Conservation (phyloP, 441 rosid species). For the Populus hybrid region DNA sequence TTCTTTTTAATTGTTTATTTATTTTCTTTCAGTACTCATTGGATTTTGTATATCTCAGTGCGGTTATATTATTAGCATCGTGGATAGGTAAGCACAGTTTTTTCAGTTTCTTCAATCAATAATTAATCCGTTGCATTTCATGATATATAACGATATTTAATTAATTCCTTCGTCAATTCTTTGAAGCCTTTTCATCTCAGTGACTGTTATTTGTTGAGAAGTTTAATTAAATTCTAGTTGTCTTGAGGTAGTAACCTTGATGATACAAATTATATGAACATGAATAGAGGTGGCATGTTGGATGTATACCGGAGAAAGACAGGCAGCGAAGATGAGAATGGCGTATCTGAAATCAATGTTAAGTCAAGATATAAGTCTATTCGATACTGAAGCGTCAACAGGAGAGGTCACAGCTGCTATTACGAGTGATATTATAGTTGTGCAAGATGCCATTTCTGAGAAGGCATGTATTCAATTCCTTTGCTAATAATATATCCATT, state of each 20-base stretch:
- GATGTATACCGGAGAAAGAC: slow-evolving; percentile 96
- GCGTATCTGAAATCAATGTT: slow-evolving; percentile 81
- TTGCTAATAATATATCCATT: not conserved
- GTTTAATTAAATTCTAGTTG: not conserved
- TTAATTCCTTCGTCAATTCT: too few relatives aligned
- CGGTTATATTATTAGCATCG: slow-evolving; percentile 84
- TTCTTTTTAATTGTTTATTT: not conserved
- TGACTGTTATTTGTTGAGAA: too few relatives aligned
- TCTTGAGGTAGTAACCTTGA: not conserved
- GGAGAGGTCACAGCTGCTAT: slow-evolving; percentile 89
- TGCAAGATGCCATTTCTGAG: slow-evolving; percentile 95
- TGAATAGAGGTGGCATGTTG: slow-evolving; percentile 89
- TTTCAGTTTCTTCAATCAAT: not conserved
- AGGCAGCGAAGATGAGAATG: slow-evolving; percentile 90
- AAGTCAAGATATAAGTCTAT: slow-evolving; percentile 82
- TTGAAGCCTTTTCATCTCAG: not conserved
- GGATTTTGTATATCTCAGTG: slow-evolving; percentile 91
- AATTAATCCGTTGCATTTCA: not conserved
- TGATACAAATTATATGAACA: not conserved
- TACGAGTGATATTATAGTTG: slow-evolving; percentile 79
- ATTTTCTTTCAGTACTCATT: slow-evolving; percentile 67
- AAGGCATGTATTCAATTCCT: slow-evolving; percentile 42
- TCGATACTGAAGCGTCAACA: slow-evolving; percentile 86
- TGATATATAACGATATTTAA: not conserved
- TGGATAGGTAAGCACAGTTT: slow-evolving; percentile 59